Evolutionary conservation across 768 basidiomycete genomes (phyloP).

Genomic region (Mycena belliarum): DNA sequence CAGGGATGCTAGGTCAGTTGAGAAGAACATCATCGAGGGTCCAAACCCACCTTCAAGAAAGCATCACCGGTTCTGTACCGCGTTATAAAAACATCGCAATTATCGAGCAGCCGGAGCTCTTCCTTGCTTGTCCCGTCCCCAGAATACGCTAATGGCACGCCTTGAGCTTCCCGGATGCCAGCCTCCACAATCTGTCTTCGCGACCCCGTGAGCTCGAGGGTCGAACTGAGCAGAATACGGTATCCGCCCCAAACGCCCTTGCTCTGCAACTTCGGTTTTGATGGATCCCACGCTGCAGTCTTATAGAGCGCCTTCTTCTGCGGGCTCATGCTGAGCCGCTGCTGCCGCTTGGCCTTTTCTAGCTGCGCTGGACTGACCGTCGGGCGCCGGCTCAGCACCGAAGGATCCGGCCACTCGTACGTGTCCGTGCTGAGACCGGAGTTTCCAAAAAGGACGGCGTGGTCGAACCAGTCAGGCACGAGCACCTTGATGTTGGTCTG

Average conservation of each 20-base stretch:
- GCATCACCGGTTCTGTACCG: slow-evolving; percentile 65
- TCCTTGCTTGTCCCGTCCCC: slow-evolving; percentile 38
- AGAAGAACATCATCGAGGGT: not conserved
- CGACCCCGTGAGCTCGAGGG: slow-evolving; percentile 52
- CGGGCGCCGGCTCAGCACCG: slow-evolving; percentile 39
- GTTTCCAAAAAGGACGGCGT: slow-evolving; percentile 61
- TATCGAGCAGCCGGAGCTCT: slow-evolving; percentile 34
- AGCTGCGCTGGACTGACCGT: slow-evolving; percentile 24
- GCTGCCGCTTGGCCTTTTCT: slow-evolving; percentile 27
- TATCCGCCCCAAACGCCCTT: slow-evolving; percentile 59
- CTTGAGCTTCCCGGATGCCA: slow-evolving; percentile 60
- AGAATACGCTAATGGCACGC: slow-evolving; percentile 40
- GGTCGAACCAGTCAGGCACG: slow-evolving; percentile 93
- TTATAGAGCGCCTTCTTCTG: slow-evolving; percentile 38
- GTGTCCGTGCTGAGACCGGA: slow-evolving; percentile 49
- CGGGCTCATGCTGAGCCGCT: slow-evolving; percentile 35
- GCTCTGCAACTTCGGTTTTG: slow-evolving; percentile 10
- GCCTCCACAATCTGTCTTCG: slow-evolving; percentile 57
- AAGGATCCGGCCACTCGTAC: slow-evolving; percentile 78
- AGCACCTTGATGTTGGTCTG: slow-evolving; percentile 64
- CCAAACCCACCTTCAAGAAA: slow-evolving; percentile 60
- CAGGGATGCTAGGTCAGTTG: slow-evolving; percentile 1
- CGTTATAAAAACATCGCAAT: slow-evolving; percentile 72
- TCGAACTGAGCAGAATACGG: slow-evolving; percentile 60
- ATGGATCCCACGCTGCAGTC: slow-evolving; percentile 25